phyloP scores from a whole-genome alignment of 2,329 filamentous ascomycete species.

The Clonostachys solani region DNA sequence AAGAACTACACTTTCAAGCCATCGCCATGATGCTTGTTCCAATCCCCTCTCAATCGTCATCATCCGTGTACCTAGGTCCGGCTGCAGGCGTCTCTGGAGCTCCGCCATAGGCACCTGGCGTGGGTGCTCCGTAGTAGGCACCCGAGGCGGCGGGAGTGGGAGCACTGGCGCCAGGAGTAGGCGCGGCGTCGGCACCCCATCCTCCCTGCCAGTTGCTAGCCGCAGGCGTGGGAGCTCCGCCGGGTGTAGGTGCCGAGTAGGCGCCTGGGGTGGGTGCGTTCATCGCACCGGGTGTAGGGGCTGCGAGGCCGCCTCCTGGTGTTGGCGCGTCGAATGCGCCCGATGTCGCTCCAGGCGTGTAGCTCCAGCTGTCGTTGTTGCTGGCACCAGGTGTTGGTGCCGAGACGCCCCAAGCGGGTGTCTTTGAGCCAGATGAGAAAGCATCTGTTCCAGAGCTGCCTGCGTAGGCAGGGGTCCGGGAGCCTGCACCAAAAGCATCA shows the following conservation, averaged over 20 bases:
- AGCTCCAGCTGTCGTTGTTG: slow-evolving; percentile 56
- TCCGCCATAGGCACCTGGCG: slow-evolving; percentile 37
- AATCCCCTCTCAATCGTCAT: slow-evolving; percentile 25
- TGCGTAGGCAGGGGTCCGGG: slow-evolving; percentile 63
- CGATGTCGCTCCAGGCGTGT: slow-evolving; percentile 44
- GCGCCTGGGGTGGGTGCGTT: slow-evolving; percentile 71
- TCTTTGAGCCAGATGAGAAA: slow-evolving; percentile 69
- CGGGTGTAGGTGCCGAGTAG: slow-evolving; percentile 60
- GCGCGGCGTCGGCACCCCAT: slow-evolving; percentile 64
- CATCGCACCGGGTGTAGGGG: slow-evolving; percentile 57
- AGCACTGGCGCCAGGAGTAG: slow-evolving; percentile 55
- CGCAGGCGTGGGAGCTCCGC: slow-evolving; percentile 61
- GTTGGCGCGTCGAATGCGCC: slow-evolving; percentile 66
- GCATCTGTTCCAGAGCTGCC: slow-evolving; percentile 43
- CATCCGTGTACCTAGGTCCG: slow-evolving; percentile 49
- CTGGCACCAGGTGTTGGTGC: slow-evolving; percentile 55
- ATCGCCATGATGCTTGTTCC: too few relatives aligned
- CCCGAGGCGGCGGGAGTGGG: slow-evolving; percentile 60
- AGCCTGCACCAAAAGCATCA: slow-evolving; percentile 61
- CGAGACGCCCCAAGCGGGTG: slow-evolving; percentile 63
- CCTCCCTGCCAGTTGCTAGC: slow-evolving; percentile 60
- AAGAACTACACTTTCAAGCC: too few relatives aligned
- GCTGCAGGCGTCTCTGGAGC: slow-evolving; percentile 1
- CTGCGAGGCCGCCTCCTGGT: slow-evolving; percentile 53
- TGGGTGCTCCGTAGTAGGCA: slow-evolving; percentile 51